Evolutionary conservation across 768 basidiomycete genomes (phyloP), one percentile per base, ranked within the genome.

Genomic region (Infundibulicybe gibba): DNA sequence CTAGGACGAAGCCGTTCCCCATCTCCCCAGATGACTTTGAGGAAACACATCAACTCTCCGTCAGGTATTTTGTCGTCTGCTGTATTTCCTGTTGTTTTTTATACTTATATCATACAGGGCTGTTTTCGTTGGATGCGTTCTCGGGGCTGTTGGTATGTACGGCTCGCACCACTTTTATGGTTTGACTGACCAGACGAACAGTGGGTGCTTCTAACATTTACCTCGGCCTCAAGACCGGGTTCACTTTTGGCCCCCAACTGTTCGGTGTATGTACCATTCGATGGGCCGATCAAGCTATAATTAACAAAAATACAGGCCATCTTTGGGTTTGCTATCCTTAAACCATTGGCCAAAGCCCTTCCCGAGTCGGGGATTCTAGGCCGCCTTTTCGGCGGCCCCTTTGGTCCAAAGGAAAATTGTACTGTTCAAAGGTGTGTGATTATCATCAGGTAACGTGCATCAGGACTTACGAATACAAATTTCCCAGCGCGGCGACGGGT

Each of bases 351-450:
- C 15, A 77, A 63, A 44, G 61, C 72, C 6, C 49, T 78, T 19
- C 79, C 79, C 1, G 69, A 72, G 50, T 69, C 67, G 32, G 75
- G 74, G 20, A 42, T 76, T 6, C 40, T 80, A 5, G 69, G 74
- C 2, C 61, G 62, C 21, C 56, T 75, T 38, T 62, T 80, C 16
- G 78, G 80, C 12, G 84, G 80, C 12, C 65, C 73, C 50, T 81
- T 82, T 59, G 78, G 79, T 20, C 81, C 80, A 11, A 83, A 83
- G 61, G 83, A 85, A 61, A 83, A 84, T 56, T 80, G 79, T 61
- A 80, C 78, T 3, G 77, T 79, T 19, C 80, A 81, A 61, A 74
- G 66, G 72, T 73, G 32, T 57, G 57, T 53, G 41, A n/a, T 39
- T 19, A 32, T 33, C 2, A 30, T 41, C 14, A 6, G 34, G 13